phyloP scores from a whole-genome alignment of 148 eudicot genomes.

The Fagopyrum tataricum region DNA sequence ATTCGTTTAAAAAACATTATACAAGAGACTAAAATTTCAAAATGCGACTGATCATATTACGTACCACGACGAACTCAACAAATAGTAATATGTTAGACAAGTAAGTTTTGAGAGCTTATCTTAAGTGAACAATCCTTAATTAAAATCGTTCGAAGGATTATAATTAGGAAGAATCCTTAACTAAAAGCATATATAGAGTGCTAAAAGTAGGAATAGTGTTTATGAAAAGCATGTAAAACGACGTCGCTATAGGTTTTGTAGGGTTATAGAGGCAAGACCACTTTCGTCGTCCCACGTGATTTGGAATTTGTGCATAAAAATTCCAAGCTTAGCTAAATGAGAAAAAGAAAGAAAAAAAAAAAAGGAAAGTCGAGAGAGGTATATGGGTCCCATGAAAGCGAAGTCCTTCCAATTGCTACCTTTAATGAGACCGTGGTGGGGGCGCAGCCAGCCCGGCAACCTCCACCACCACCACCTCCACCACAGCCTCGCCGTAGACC shows the following conservation, averaged over 20 bases:
- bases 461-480: slow-evolving; percentile 2
- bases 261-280: background rate
- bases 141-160: too few relatives aligned
- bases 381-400: background rate
- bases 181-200: too few relatives aligned
- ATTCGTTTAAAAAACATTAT: too few relatives aligned
- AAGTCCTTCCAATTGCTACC: slow-evolving; percentile 9
- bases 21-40: too few relatives aligned
- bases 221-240: background rate
- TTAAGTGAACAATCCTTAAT: too few relatives aligned
- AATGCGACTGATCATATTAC: too few relatives aligned
- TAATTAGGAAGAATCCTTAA: too few relatives aligned
- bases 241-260: background rate
- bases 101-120: too few relatives aligned
- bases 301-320: background rate
- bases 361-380: background rate
- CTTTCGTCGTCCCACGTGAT: background rate
- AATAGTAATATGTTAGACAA: too few relatives aligned
- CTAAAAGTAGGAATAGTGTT: background rate
- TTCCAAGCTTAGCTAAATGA: background rate
- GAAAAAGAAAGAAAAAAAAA: background rate
- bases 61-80: too few relatives aligned
- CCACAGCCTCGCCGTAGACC: background rate
- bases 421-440: slow-evolving; percentile 14
- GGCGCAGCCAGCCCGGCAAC: slow-evolving; percentile 9